These are phyloP conservation scores for Candida tallmaniae DNA, from an alignment of 805 yeast genomes.

Conservation along the genomic window DNA sequence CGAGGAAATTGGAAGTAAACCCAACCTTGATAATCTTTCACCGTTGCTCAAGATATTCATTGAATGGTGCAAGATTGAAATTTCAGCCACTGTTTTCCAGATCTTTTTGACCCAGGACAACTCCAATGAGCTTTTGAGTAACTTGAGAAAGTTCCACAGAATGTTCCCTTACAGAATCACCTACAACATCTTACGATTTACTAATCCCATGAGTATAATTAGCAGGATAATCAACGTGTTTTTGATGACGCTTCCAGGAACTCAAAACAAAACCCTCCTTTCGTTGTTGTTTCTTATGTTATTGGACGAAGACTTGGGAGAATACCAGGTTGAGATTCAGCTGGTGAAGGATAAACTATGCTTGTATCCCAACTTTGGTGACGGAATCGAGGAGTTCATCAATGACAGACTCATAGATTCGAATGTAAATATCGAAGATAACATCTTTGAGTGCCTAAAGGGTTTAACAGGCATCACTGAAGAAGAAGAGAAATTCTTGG, in stretches of 20 bases:
- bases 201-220: slow-evolving; percentile 84
- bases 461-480: background rate
- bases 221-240: slow-evolving; percentile 76
- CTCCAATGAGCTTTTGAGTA: slow-evolving; percentile 69
- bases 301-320: slow-evolving; percentile 13
- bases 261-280: slow-evolving; percentile 39
- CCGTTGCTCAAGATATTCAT: slow-evolving; percentile 65
- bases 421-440: slow-evolving; percentile 7
- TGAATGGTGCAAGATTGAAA: slow-evolving; percentile 78
- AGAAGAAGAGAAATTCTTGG: background rate
- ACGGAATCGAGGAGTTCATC: slow-evolving; percentile 24
- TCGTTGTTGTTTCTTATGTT: slow-evolving; percentile 69
- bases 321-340: slow-evolving; percentile 14
- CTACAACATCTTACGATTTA: slow-evolving; percentile 69
- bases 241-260: slow-evolving; percentile 46
- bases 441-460: slow-evolving; percentile 3
- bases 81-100: slow-evolving; percentile 81
- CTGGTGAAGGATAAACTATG: slow-evolving; percentile 36
- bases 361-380: slow-evolving; percentile 18
- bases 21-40: slow-evolving; percentile 53
- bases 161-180: slow-evolving; percentile 78
- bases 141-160: slow-evolving; percentile 65
- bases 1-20: slow-evolving; percentile 56
- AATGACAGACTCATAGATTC: slow-evolving; percentile 7
- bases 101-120: slow-evolving; percentile 76